These are phyloP conservation scores for Saitozyma sp. DNA, from an alignment of 768 basidiomycete genomes.

Conservation along the genomic window DNA sequence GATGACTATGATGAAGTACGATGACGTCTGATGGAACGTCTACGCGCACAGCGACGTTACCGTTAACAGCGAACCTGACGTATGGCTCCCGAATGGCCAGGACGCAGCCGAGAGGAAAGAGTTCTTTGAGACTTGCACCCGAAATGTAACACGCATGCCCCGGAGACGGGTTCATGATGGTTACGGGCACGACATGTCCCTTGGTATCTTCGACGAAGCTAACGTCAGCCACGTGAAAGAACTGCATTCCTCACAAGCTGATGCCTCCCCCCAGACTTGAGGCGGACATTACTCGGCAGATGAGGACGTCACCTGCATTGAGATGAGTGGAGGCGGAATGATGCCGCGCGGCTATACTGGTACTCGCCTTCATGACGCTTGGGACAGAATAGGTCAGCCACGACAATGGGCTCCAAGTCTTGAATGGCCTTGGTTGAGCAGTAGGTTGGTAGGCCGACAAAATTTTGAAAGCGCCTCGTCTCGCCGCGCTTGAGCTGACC, in stretches of 20 bases:
- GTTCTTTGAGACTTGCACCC: neutral
- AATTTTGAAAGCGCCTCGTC: too few species aligned
- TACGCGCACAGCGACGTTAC: neutral
- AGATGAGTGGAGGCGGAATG: too few species aligned
- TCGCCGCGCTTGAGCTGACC: too few species aligned
- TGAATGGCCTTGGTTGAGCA: neutral
- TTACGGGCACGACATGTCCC: neutral
- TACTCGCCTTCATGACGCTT: neutral
- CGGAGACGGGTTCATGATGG: neutral
- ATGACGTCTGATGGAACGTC: conserved; percentile 6
- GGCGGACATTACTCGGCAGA: conserved; percentile 6
- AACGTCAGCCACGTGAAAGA: neutral
- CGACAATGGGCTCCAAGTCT: neutral
- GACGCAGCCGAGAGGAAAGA: conserved; percentile 5
- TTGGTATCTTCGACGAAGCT: conserved; percentile 6
- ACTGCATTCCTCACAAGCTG: conserved; percentile 6
- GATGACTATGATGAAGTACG: neutral
- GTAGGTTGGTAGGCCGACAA: neutral
- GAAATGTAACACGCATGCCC: neutral
- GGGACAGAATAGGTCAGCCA: neutral
- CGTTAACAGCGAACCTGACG: neutral
- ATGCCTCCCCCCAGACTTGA: neutral
- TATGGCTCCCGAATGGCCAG: conserved; percentile 11
- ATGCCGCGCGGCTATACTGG: too few species aligned
- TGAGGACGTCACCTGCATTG: conserved; percentile 2